phyloP scores from a whole-genome alignment of 1,139 yeast species.

The Yamadazyma conglobata region DNA sequence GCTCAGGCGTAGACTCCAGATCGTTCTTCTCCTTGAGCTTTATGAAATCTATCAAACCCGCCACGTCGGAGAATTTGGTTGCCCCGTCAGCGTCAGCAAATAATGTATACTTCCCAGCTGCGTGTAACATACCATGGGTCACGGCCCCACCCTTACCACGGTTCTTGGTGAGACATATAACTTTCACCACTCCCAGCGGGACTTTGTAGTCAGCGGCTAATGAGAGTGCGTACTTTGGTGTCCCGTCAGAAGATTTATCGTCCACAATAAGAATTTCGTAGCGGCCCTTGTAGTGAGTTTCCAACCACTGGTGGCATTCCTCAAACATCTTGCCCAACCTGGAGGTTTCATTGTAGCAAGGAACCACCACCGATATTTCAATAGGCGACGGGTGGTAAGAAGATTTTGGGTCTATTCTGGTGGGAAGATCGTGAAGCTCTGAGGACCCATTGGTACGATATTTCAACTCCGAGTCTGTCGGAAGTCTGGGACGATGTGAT shows the following conservation, averaged over 20 bases:
- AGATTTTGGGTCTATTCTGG: conserved; percentile 26
- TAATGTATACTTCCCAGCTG: conserved; percentile 68
- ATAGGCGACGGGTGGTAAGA: conserved; percentile 31
- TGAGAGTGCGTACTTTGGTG: conserved; percentile 66
- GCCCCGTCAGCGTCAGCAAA: conserved; percentile 99
- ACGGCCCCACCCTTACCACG: conserved; percentile 99
- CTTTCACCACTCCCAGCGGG: conserved; percentile 61
- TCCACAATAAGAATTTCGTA: conserved; percentile 87
- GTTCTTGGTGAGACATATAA: conserved; percentile 63
- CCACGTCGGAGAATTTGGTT: conserved; percentile 70
- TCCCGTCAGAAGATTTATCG: conserved; percentile 86
- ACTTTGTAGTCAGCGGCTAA: conserved; percentile 55
- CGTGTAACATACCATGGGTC: conserved; percentile 80
- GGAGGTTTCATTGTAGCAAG: conserved; percentile 83
- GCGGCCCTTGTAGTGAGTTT: conserved; percentile 22
- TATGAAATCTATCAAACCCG: conserved; percentile 48
- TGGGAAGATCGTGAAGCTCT: conserved; percentile 24
- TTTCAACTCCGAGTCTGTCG: conserved; percentile 47
- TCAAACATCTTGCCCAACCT: conserved; percentile 73
- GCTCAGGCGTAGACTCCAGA: conserved; percentile 22
- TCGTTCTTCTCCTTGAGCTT: conserved; percentile 12
- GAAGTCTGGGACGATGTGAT: conserved; percentile 63
- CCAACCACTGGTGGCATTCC: conserved; percentile 65
- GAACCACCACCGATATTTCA: conserved; percentile 73
- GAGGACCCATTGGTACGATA: conserved; percentile 38